phyloP scores from a whole-genome alignment of 495 filamentous ascomycete genomes.

The Cenococcum geophilum region DNA sequence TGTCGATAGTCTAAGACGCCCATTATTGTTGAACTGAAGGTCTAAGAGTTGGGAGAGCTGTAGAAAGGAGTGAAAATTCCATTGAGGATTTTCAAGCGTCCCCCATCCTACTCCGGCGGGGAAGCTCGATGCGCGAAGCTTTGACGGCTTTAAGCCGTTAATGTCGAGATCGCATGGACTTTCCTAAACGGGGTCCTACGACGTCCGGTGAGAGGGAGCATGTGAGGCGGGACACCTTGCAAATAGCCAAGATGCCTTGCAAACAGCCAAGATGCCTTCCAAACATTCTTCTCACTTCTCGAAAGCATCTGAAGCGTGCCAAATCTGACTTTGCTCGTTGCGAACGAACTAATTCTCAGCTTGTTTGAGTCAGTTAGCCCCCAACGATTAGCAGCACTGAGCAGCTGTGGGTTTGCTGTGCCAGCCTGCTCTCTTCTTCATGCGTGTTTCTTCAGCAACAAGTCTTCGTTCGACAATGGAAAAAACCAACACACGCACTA shows the following conservation, averaged over 20 bases:
- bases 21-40: constrained; percentile 38
- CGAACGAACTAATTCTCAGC: neutral
- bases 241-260: no score
- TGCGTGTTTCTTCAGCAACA: constrained; percentile 26
- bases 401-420: constrained; percentile 4
- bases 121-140: constrained; percentile 8
- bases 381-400: neutral
- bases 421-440: constrained; percentile 16
- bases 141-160: constrained; percentile 20
- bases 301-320: no score
- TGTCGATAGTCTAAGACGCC: constrained; percentile 55
- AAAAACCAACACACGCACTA: neutral
- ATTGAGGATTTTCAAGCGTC: neutral
- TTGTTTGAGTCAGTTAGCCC: neutral
- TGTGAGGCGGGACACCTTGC: no score
- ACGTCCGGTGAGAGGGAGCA: neutral
- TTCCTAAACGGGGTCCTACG: constrained; percentile 11
- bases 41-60: neutral
- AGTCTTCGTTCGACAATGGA: constrained; percentile 13
- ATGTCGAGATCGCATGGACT: constrained; percentile 22
- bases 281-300: no score
- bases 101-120: neutral
- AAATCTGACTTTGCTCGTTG: no score
- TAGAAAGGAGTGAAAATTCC: neutral
- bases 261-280: no score